Percentiles rank a stretch among this genome's conserved stretches.
These are phyloP conservation scores for Mycosphaerelloides madeirae DNA, from an alignment of 2,329 filamentous ascomycete genomes.

Conservation along the genomic window DNA sequence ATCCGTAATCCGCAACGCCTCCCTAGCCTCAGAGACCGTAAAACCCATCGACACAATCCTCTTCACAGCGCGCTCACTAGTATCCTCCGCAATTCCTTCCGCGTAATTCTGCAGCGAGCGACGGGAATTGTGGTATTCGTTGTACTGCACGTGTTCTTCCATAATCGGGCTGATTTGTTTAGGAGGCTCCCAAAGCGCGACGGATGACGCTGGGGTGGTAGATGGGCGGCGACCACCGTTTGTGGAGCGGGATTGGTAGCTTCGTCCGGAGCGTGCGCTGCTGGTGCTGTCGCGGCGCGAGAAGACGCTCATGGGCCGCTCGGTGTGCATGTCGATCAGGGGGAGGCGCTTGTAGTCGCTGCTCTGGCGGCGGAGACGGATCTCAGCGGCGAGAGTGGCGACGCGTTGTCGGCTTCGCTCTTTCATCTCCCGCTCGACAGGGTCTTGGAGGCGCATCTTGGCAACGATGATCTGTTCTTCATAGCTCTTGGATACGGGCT, in stretches of 20 bases:
- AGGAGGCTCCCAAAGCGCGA: constrained; percentile 7
- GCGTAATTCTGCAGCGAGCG: constrained; percentile 13
- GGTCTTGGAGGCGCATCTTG: constrained; percentile 29
- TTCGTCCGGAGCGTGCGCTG: constrained; percentile 22
- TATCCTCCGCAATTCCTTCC: constrained; percentile 28
- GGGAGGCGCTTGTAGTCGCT: constrained; percentile 35
- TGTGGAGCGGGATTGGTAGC: neutral
- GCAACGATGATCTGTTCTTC: constrained; percentile 44
- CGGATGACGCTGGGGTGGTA: neutral
- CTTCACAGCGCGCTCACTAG: constrained; percentile 53
- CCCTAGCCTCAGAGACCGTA: constrained; percentile 49
- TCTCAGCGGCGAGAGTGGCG: constrained; percentile 40
- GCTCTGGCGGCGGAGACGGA: constrained; percentile 34
- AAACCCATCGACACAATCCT: constrained; percentile 59
- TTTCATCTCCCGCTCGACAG: constrained; percentile 33
- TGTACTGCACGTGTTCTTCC: constrained; percentile 22
- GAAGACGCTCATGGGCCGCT: constrained; percentile 34
- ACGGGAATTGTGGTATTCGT: constrained; percentile 9
- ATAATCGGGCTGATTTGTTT: constrained; percentile 27
- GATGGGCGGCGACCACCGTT: neutral
- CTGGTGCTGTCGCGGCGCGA: constrained; percentile 19
- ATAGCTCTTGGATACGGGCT: constrained; percentile 57
- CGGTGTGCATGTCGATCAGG: constrained; percentile 34
- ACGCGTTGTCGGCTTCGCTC: constrained; percentile 41
- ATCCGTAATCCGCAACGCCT: constrained; percentile 56